Evolutionary conservation across 1,284 basidiomycete genomes (phyloP), one percentile per base, ranked within the genome.

Genomic region (Erythrobasidium hasegawianum): DNA sequence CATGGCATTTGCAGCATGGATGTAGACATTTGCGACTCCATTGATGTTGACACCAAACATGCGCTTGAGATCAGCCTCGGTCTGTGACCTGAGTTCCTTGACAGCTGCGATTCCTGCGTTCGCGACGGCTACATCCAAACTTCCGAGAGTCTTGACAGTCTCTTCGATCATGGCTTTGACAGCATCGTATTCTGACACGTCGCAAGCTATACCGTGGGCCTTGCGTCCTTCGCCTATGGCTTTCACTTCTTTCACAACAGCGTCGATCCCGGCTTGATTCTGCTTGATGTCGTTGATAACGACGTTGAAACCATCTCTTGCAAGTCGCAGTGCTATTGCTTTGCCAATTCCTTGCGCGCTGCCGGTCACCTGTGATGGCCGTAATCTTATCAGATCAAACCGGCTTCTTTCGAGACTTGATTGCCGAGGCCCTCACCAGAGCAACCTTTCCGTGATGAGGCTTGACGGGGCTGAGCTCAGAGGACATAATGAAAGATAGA

Each of bases 321-420:
- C 84, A 38, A 86, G 79, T 29, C 78, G 77, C 45, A 75, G 77
- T 0, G 82, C 84, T 60, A 85, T 81, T 16, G 82, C 79, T 0
- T 83, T 83, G 33, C 84, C 84, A 43, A 84, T 85, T 16, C 81
- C 81, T 20, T 83, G 81, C 24, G 84, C 84, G 4, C 83, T 84
- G 41, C 84, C 83, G 11, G 84, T 85, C 39, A 85, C 79, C 62
- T 58, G 22, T 16, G 22, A 49, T 47, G 3, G n/a, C 45, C 16
- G 40, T 10, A 27, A 52, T 29, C 16, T n/a, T 16, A 43, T n/a
- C 18, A 16, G 43, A 27, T 39, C 27, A 20, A 59, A 40, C 16
- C 43, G 24, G 2, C 14, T 53, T 16, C 22, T 41, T 38, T 7
- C n/a, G 39, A 22, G 27, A 47, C 11, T n/a, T 47, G 20, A 47